A percentile compares a stretch with the other conserved stretches of the same genome.
Evolutionary conservation across 148 eudicot species (phyloP).

Genomic region (Fagopyrum esculentum): DNA sequence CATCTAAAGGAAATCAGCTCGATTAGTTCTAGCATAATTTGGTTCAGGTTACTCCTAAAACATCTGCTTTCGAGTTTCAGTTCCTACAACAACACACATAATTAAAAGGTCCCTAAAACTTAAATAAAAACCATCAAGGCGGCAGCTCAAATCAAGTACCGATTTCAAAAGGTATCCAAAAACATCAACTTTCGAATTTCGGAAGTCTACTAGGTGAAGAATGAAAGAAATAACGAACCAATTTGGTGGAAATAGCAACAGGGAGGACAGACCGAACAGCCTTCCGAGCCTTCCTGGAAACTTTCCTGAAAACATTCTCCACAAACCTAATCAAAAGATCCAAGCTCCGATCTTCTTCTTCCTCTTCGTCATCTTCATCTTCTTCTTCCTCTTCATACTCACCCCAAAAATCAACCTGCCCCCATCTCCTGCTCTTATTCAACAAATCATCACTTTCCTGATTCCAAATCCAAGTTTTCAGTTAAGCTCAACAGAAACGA

Average conservation of each 20-base stretch:
- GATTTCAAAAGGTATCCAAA: not conserved
- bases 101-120: not conserved
- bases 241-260: conserved; percentile 55
- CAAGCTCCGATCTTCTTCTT: conserved; percentile 87
- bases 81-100: not conserved
- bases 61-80: not conserved
- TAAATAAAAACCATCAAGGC: not conserved
- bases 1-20: too few species aligned
- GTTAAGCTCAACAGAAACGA: not conserved
- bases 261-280: conserved; percentile 92
- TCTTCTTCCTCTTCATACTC: conserved; percentile 38
- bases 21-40: too few species aligned
- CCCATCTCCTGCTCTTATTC: conserved; percentile 44
- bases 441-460: conserved; percentile 39
- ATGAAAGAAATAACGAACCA: conserved; percentile 36
- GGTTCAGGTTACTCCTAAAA: too few species aligned
- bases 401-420: conserved; percentile 21
- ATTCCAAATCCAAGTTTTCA: conserved; percentile 9
- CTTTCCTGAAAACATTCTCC: conserved; percentile 66
- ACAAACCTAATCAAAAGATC: conserved; percentile 84
- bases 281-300: conserved; percentile 71
- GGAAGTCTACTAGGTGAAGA: not conserved
- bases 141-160: not conserved
- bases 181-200: not conserved
- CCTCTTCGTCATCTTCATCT: conserved; percentile 64